phyloP scores from a whole-genome alignment of 495 filamentous ascomycete species.

The Aeminium ludgeri region DNA sequence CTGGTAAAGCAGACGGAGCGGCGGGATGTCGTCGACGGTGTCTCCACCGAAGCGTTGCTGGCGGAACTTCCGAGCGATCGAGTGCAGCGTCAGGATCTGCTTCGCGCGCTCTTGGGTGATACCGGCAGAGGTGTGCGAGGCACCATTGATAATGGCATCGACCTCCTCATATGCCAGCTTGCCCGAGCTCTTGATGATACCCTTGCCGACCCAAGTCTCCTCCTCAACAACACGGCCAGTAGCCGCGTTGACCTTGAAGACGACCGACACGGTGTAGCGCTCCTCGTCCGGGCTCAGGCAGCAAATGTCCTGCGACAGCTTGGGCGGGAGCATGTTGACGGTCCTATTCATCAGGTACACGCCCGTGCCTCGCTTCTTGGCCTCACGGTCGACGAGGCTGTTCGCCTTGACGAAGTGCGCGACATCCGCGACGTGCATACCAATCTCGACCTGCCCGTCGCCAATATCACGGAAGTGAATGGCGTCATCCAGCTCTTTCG shows the following conservation, averaged over 20 bases:
- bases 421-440: slow-evolving; percentile 89
- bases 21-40: slow-evolving; percentile 50
- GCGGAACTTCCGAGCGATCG: slow-evolving; percentile 71
- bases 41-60: slow-evolving; percentile 68
- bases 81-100: slow-evolving; percentile 58
- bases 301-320: slow-evolving; percentile 70
- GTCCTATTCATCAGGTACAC: slow-evolving; percentile 84
- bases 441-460: slow-evolving; percentile 80
- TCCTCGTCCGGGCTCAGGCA: slow-evolving; percentile 74
- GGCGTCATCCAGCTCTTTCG: slow-evolving; percentile 74
- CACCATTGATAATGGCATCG: slow-evolving; percentile 51
- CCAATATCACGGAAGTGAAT: slow-evolving; percentile 70
- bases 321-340: slow-evolving; percentile 78
- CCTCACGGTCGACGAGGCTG: slow-evolving; percentile 90
- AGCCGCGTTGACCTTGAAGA: slow-evolving; percentile 69
- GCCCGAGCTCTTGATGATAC: slow-evolving; percentile 76
- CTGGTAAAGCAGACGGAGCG: slow-evolving; percentile 75
- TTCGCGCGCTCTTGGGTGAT: slow-evolving; percentile 45
- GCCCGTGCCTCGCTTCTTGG: slow-evolving; percentile 92
- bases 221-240: slow-evolving; percentile 64
- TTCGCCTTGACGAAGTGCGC: slow-evolving; percentile 93
- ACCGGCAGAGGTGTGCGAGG: slow-evolving; percentile 27
- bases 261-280: slow-evolving; percentile 76
- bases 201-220: slow-evolving; percentile 85
- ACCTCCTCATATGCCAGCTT: slow-evolving; percentile 73